These are phyloP conservation scores for Sporothrix inflata DNA, from an alignment of 2,329 filamentous ascomycete genomes.

Conservation along the genomic window DNA sequence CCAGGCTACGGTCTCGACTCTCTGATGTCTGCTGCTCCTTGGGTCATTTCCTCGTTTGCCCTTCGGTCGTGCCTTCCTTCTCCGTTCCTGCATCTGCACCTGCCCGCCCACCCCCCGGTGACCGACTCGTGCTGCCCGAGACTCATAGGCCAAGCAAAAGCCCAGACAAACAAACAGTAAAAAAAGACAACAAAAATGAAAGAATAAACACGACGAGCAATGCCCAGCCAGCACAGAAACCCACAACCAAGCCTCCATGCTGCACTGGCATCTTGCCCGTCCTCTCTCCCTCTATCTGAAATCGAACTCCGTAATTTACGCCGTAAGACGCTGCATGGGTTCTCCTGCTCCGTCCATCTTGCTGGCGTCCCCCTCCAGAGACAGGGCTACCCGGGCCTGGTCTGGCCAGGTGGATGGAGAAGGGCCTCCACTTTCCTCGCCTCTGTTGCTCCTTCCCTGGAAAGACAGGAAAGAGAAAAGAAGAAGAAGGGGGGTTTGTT, in stretches of 20 bases:
- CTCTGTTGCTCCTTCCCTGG: constrained; percentile 17
- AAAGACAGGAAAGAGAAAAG: not conserved
- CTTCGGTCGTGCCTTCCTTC: constrained; percentile 4
- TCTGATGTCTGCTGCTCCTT: not conserved
- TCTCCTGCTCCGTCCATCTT: not conserved
- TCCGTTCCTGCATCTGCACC: constrained; percentile 12
- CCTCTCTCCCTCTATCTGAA: not conserved
- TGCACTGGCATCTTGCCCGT: not conserved
- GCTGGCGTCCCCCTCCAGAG: not conserved
- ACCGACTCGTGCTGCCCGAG: constrained; percentile 17
- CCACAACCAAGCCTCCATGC: not conserved
- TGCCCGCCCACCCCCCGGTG: not conserved
- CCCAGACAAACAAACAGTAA: constrained; percentile 7
- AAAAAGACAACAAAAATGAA: not conserved
- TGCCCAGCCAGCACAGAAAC: not conserved
- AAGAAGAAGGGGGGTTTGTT: constrained; percentile 10
- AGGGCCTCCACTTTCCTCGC: constrained; percentile 8
- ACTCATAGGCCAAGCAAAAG: constrained; percentile 10
- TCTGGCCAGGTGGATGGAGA: not conserved
- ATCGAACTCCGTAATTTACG: constrained; percentile 14
- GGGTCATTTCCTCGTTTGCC: not conserved
- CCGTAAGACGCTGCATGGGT: constrained; percentile 7
- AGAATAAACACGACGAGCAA: not conserved
- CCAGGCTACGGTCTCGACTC: constrained; percentile 14
- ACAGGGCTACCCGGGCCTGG: constrained; percentile 13